Evolutionary conservation across 2,329 filamentous ascomycete species (phyloP).

Genomic region (Metarhizium robertsii): DNA sequence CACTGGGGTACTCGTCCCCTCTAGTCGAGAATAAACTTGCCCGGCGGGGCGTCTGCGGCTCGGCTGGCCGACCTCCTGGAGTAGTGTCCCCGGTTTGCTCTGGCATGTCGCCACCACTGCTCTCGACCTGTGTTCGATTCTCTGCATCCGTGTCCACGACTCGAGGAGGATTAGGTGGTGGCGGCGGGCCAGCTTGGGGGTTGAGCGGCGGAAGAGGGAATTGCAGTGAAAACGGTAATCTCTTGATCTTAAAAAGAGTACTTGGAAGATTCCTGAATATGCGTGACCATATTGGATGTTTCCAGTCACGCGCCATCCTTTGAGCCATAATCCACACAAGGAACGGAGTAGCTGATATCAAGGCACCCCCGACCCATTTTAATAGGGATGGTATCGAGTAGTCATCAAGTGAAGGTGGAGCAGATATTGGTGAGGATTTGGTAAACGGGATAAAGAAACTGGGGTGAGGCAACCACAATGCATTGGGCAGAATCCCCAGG

Average conservation of each 20-base stretch:
- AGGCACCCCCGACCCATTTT: slow-evolving; percentile 32
- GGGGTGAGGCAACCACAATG: slow-evolving; percentile 31
- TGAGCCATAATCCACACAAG: slow-evolving; percentile 35
- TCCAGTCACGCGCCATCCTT: slow-evolving; percentile 26
- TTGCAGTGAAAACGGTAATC: slow-evolving; percentile 10
- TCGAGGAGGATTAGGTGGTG: not conserved
- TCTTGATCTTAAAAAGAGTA: slow-evolving; percentile 21
- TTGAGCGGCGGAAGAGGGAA: slow-evolving; percentile 12
- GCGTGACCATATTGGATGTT: slow-evolving; percentile 25
- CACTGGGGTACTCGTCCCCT: slow-evolving; percentile 44
- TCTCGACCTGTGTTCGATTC: not conserved
- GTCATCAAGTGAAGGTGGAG: slow-evolving; percentile 32
- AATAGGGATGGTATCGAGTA: slow-evolving; percentile 28
- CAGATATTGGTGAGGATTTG: slow-evolving; percentile 36
- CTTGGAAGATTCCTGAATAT: slow-evolving; percentile 32
- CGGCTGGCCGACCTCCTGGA: slow-evolving; percentile 14
- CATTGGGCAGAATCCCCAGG: slow-evolving; percentile 34
- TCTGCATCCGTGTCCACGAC: not conserved
- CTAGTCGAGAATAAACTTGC: slow-evolving; percentile 37
- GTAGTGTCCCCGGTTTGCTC: slow-evolving; percentile 21
- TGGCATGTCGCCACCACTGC: slow-evolving; percentile 11
- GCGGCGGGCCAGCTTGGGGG: not conserved
- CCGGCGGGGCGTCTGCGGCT: slow-evolving; percentile 27
- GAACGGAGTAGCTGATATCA: slow-evolving; percentile 37
- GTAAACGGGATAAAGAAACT: slow-evolving; percentile 48